phyloP scores from a whole-genome alignment of 2,329 filamentous ascomycete genomes.

The Tolypocladium nubicola region DNA sequence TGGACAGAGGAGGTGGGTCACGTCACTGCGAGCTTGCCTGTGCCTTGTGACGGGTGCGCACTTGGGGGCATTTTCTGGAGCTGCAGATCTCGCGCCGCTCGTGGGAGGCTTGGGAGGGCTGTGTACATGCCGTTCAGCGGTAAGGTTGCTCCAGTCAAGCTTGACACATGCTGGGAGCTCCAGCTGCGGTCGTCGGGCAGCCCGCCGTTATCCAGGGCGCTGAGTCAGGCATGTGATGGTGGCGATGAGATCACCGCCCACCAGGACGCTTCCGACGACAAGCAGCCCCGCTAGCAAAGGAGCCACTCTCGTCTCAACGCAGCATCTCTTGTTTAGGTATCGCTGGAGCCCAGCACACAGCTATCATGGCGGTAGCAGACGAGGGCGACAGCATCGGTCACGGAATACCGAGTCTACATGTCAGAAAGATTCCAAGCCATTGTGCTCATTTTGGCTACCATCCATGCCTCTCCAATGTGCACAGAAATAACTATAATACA shows the following conservation, averaged over 20 bases:
- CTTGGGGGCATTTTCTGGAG: not conserved
- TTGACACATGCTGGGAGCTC: not conserved
- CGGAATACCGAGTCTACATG: no score
- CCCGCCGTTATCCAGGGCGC: not conserved
- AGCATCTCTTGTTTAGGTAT: no score
- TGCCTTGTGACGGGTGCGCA: not conserved
- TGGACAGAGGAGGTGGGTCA: not conserved
- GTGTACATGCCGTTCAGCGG: not conserved
- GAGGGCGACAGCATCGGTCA: no score
- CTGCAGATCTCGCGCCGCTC: not conserved
- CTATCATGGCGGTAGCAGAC: no score
- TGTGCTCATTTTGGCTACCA: no score
- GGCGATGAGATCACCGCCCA: slow-evolving; percentile 16
- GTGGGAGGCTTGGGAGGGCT: not conserved
- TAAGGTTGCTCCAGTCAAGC: not conserved
- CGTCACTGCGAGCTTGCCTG: not conserved
- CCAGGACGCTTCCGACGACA: not conserved
- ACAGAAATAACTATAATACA: no score
- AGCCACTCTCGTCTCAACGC: no score
- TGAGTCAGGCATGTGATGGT: slow-evolving; percentile 17
- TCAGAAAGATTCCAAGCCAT: no score
- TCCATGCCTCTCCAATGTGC: no score
- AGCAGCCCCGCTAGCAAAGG: not conserved
- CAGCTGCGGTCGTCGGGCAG: not conserved
- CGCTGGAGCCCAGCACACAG: no score